Evolutionary conservation across 1,284 basidiomycete species (phyloP), one percentile per base, ranked within the genome.

Genomic region (Mycena citricolor): DNA sequence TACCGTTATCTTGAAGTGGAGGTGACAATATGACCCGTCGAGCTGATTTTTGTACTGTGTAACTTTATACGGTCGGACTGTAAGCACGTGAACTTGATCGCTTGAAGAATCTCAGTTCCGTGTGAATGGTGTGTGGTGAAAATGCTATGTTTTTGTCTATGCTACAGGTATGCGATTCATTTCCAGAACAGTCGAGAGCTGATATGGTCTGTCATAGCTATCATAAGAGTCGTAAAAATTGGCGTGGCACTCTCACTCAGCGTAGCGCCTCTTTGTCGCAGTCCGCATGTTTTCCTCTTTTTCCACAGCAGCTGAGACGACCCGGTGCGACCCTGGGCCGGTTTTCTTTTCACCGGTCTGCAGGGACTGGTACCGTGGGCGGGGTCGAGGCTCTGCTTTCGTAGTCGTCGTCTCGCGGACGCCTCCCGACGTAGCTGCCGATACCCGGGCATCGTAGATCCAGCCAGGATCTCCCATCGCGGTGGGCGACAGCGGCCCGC

Each of bases 391-490:
- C 26, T 5, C 24, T 5, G 32, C 41, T 43, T 24, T 32, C 3
- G 35, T 12, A 3, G 51, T 39, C 39, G 28, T 29, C 24, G 42
- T 43, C 22, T 41, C 26, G 16, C 21, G 29, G 30, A 42, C 35
- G 20, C 46, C 46, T 23, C 39, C 44, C 25, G 42, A 37, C 31
- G 48, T 76, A 7, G 63, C 52, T 6, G 68, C 69, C 13, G 77
- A 71, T 21, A 72, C 60, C 2, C 67, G 67, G 2, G 72, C 68
- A 32, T 74, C 67, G 53, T 79, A 81, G 8, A 75, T 64, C 79
- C 79, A 79, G 7, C 59, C 59, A 5, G 63, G 62, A 37, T 43
- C 47, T 35, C 59, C 57, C 26, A 58, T 52, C 32, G 51, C 43
- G 16, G 20, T 57, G 1, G 32, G 44, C 22, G 50, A 51, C 23